A percentile compares a stretch with the other conserved stretches of the same genome.
Conservation (phyloP, 1,284 basidiomycete species). For the Hymenochaete sp. region DNA sequence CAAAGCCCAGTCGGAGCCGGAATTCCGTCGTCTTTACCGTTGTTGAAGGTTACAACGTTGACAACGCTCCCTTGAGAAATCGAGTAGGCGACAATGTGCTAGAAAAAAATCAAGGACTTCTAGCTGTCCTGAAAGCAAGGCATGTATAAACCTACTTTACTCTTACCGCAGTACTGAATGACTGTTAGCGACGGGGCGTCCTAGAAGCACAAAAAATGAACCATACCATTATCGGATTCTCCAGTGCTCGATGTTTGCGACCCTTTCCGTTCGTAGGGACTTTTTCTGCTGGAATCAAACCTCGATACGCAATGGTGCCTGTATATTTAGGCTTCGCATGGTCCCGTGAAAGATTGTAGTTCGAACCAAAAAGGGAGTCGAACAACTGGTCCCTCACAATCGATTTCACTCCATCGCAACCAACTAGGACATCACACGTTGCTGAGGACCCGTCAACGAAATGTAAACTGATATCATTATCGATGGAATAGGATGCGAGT, state of each 20-base stretch:
- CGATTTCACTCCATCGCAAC: constrained; percentile 39
- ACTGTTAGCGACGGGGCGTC: too few species aligned
- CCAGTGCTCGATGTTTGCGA: constrained; percentile 10
- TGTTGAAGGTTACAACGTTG: constrained; percentile 41
- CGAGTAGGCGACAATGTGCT: constrained; percentile 12
- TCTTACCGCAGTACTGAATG: constrained; percentile 15
- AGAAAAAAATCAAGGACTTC: neutral
- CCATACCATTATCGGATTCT: constrained; percentile 20
- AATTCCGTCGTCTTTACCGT: constrained; percentile 32
- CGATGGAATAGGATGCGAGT: constrained; percentile 29
- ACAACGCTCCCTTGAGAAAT: constrained; percentile 3
- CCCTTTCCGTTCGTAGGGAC: constrained; percentile 18
- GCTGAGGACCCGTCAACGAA: constrained; percentile 38
- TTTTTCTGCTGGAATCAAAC: constrained; percentile 28
- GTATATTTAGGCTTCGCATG: constrained; percentile 28
- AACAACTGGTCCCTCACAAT: constrained; percentile 20
- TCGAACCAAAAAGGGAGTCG: too few species aligned
- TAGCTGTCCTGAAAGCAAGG: neutral
- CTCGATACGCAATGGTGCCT: constrained; percentile 30
- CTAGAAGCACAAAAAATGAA: too few species aligned
- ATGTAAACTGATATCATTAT: constrained; percentile 24
- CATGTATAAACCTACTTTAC: neutral
- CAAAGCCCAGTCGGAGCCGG: constrained; percentile 36
- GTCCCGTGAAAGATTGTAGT: constrained; percentile 17
- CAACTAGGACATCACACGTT: constrained; percentile 39